These are phyloP conservation scores for Malbranchea cinnamomea DNA, from an alignment of 2,329 filamentous ascomycete genomes.

Conservation along the genomic window DNA sequence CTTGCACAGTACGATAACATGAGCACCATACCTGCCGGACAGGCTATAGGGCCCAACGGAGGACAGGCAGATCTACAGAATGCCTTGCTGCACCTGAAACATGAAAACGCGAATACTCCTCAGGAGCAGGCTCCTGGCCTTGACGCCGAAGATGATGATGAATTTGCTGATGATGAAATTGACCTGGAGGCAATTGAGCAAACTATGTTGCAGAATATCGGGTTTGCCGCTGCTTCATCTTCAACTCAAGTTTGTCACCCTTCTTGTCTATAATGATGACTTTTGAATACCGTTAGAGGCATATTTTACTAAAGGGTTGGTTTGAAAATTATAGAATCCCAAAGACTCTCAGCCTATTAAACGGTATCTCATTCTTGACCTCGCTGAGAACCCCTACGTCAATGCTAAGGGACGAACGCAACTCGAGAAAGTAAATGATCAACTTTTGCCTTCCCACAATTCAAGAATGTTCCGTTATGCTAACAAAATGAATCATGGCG, in stretches of 20 bases:
- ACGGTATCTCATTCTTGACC: constrained; percentile 66
- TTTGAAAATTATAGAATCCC: constrained; percentile 41
- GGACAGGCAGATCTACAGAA: too few relatives aligned
- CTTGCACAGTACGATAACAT: constrained; percentile 41
- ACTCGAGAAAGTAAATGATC: constrained; percentile 52
- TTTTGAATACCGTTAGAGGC: too few relatives aligned
- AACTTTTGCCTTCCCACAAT: constrained; percentile 6
- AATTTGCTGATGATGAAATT: constrained; percentile 55
- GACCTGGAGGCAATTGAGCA: constrained; percentile 51
- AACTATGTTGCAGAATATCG: constrained; percentile 42
- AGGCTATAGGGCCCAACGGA: too few relatives aligned
- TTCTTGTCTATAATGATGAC: constrained; percentile 16
- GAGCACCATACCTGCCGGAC: constrained; percentile 7
- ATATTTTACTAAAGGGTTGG: constrained; percentile 51
- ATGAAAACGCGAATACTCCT: background rate
- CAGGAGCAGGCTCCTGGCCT: background rate
- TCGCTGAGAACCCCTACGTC: constrained; percentile 53
- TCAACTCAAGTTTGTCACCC: constrained; percentile 51
- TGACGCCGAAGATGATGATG: constrained; percentile 54
- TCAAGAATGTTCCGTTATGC: too few relatives aligned
- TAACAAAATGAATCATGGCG: constrained; percentile 5
- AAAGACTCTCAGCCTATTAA: constrained; percentile 60
- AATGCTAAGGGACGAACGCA: constrained; percentile 45
- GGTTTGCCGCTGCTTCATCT: constrained; percentile 47
- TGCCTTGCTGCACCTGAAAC: too few relatives aligned